phyloP scores from a whole-genome alignment of 2,329 filamentous ascomycete genomes.

The Paecilomyces dactylethromorphus region DNA sequence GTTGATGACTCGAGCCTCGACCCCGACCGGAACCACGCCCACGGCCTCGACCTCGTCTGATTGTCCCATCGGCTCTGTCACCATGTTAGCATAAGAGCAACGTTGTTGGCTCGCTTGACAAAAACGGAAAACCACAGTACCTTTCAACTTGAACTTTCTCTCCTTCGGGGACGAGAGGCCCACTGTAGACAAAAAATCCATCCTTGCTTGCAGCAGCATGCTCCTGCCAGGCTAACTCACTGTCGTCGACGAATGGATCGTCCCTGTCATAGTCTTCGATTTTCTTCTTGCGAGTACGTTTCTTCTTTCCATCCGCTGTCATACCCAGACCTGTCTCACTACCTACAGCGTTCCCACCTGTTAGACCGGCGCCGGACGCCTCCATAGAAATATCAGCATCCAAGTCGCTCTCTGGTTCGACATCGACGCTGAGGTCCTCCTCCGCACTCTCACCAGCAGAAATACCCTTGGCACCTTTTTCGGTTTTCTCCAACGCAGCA shows the following conservation, averaged over 20 bases:
- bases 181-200: slow-evolving; percentile 97
- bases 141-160: slow-evolving; percentile 65
- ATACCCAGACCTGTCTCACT: slow-evolving; percentile 39
- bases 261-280: slow-evolving; percentile 62
- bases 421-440: slow-evolving; percentile 84
- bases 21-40: slow-evolving; percentile 45
- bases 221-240: slow-evolving; percentile 90
- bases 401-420: slow-evolving; percentile 60
- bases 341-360: slow-evolving; percentile 52
- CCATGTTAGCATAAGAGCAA: slow-evolving; percentile 27
- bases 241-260: slow-evolving; percentile 75
- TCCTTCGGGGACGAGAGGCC: slow-evolving; percentile 78
- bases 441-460: slow-evolving; percentile 66
- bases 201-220: slow-evolving; percentile 90
- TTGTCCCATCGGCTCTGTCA: slow-evolving; percentile 62
- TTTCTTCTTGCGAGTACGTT: slow-evolving; percentile 60
- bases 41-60: slow-evolving; percentile 56
- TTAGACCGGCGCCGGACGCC: slow-evolving; percentile 28
- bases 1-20: slow-evolving; percentile 57
- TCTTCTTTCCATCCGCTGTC: slow-evolving; percentile 64
- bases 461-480: slow-evolving; percentile 60
- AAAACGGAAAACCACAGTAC: slow-evolving; percentile 29
- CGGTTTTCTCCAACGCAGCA: slow-evolving; percentile 73
- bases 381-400: slow-evolving; percentile 40
- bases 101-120: slow-evolving; percentile 3